Conservation (phyloP, 148 eudicot genomes). For the Agrostemma githago region DNA sequence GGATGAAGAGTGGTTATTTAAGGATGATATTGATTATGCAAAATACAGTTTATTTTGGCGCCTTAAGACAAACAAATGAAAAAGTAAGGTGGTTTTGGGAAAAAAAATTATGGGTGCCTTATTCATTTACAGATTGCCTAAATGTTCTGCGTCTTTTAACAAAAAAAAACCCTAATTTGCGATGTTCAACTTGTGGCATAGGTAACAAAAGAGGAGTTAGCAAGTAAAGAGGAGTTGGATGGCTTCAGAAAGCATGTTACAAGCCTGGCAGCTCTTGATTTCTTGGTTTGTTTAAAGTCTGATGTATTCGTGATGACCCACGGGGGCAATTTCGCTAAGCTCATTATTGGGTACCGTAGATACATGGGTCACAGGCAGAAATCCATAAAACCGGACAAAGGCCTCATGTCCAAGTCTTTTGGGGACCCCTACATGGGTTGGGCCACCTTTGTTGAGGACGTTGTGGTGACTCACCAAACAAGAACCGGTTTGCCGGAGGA, state of each 20-base stretch:
- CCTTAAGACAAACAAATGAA: too few species aligned
- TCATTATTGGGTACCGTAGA: constrained; percentile 77
- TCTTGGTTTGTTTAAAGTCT: constrained; percentile 90
- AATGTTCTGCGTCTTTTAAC: too few species aligned
- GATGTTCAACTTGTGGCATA: constrained; percentile 26
- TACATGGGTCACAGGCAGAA: constrained; percentile 85
- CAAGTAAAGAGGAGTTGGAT: constrained; percentile 80
- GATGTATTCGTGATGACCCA: constrained; percentile 98
- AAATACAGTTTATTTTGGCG: too few species aligned
- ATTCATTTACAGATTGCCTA: too few species aligned
- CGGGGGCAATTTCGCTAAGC: constrained; percentile 95
- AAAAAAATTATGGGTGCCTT: too few species aligned
- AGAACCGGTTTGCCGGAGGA: constrained; percentile 92
- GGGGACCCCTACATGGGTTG: constrained; percentile 99
- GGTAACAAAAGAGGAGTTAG: constrained; percentile 95
- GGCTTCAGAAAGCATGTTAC: constrained; percentile 90
- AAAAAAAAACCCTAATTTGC: neutral
- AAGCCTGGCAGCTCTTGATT: constrained; percentile 93
- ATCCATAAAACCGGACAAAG: constrained; percentile 96
- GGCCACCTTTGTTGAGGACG: constrained; percentile 96
- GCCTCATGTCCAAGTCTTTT: constrained; percentile 90
- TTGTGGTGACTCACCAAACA: constrained; percentile 86
- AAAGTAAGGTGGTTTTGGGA: too few species aligned
- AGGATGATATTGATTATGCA: too few species aligned
- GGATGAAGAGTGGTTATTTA: too few species aligned